Conservation (phyloP, 2,329 filamentous ascomycete species). For the Phyllosticta citriasiana region DNA sequence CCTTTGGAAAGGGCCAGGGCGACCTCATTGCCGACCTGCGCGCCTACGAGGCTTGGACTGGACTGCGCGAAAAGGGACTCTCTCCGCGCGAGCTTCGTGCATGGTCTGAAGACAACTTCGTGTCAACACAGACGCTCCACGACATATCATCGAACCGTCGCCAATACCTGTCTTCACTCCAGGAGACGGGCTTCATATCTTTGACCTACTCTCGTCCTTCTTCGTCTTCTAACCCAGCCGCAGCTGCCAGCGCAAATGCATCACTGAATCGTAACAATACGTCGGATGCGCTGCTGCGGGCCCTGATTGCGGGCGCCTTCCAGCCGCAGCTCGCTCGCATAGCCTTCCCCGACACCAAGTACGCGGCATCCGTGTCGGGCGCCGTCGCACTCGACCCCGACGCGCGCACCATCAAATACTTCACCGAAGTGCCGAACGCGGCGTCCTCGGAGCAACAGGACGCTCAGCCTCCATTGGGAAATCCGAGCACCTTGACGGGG, state of each 20-base stretch:
- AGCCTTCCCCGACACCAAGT: slow-evolving; percentile 92
- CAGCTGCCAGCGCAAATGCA: slow-evolving; percentile 13
- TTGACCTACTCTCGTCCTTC: slow-evolving; percentile 21
- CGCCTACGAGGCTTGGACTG: slow-evolving; percentile 74
- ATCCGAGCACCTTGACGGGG: background rate
- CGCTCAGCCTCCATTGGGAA: background rate
- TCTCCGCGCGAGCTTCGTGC: slow-evolving; percentile 52
- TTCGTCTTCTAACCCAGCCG: slow-evolving; percentile 15
- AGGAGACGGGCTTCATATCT: slow-evolving; percentile 72
- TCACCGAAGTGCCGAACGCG: slow-evolving; percentile 34
- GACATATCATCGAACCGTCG: slow-evolving; percentile 80
- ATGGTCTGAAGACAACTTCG: slow-evolving; percentile 80
- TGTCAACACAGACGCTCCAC: slow-evolving; percentile 71
- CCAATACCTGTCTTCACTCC: slow-evolving; percentile 77
- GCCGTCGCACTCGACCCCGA: slow-evolving; percentile 91
- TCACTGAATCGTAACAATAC: slow-evolving; percentile 40
- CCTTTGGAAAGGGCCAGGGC: slow-evolving; percentile 64
- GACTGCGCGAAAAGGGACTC: slow-evolving; percentile 47
- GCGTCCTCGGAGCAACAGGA: background rate
- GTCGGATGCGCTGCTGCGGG: slow-evolving; percentile 37
- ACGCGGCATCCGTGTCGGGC: slow-evolving; percentile 74
- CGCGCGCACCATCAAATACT: slow-evolving; percentile 85
- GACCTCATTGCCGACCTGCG: slow-evolving; percentile 80
- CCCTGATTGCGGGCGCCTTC: slow-evolving; percentile 41
- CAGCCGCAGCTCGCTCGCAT: slow-evolving; percentile 82